Percentiles rank a stretch among this genome's conserved stretches.
Evolutionary conservation across 345 rosid genomes (phyloP).

Genomic region (Firmiana major): DNA sequence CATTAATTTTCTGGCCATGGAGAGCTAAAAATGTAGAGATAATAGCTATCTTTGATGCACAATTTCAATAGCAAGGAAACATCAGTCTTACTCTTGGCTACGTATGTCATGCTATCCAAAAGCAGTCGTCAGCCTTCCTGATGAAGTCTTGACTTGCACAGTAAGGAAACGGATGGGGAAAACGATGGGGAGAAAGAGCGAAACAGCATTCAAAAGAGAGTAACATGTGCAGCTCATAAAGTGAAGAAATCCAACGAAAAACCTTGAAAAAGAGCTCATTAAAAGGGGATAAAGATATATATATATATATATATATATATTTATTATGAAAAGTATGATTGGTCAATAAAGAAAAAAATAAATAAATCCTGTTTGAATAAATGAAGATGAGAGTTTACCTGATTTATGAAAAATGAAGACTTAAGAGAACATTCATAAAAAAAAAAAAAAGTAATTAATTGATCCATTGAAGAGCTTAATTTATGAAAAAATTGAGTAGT

Average conservation of each 20-base stretch:
- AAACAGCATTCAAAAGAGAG: not conserved
- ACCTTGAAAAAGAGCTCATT: not conserved
- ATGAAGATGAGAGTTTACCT: not conserved
- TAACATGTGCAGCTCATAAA: slow-evolving; percentile 2
- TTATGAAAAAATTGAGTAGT: not conserved
- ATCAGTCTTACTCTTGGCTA: not conserved
- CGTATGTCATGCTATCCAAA: not conserved
- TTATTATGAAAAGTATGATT: not conserved
- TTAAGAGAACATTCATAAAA: not conserved
- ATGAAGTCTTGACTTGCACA: not conserved
- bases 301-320: no score
- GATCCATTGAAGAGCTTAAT: not conserved
- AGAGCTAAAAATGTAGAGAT: no score
- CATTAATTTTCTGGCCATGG: not conserved
- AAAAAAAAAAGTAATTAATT: no score
- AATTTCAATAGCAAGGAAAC: not conserved
- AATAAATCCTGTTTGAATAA: no score
- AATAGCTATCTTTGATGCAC: not conserved
- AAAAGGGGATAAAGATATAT: not conserved
- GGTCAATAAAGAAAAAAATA: not conserved
- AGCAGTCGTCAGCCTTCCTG: not conserved
- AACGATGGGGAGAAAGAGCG: not conserved
- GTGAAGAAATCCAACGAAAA: not conserved
- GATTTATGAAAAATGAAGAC: not conserved
- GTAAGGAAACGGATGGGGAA: not conserved